Conservation (phyloP, 1,284 basidiomycete genomes). For the Ustilago esculenta region DNA sequence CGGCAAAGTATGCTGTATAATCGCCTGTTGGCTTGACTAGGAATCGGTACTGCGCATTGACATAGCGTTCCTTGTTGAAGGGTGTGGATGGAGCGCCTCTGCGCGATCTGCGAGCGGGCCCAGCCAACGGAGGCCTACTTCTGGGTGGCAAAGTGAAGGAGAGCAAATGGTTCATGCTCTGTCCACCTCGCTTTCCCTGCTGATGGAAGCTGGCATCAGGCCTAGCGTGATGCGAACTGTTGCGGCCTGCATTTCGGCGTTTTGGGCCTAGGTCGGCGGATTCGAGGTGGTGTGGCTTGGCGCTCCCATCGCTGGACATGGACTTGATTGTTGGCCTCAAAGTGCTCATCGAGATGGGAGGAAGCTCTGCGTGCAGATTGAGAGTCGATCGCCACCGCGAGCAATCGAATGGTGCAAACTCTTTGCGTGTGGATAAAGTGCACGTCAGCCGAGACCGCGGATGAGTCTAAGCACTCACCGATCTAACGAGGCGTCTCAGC, state of each 20-base stretch:
- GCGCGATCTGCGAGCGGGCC: conserved; percentile 49
- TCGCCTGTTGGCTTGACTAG: conserved; percentile 65
- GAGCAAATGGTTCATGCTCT: conserved; percentile 64
- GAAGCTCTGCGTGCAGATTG: too few relatives aligned
- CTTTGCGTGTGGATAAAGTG: too few relatives aligned
- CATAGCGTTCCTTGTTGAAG: conserved; percentile 66
- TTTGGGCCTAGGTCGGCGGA: conserved; percentile 20
- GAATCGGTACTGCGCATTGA: conserved; percentile 66
- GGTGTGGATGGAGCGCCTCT: conserved; percentile 40
- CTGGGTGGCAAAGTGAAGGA: conserved; percentile 64
- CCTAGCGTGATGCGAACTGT: conserved; percentile 21
- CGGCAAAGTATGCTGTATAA: conserved; percentile 61
- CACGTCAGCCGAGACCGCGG: too few relatives aligned
- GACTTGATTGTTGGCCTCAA: conserved; percentile 39
- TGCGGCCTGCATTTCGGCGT: conserved; percentile 23
- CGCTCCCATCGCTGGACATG: conserved; percentile 38
- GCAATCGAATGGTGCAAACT: neutral
- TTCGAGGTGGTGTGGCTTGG: conserved; percentile 18
- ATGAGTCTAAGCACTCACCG: too few relatives aligned
- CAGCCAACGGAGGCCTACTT: conserved; percentile 51
- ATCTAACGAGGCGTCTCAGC: too few relatives aligned
- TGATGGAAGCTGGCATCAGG: conserved; percentile 19
- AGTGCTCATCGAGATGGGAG: conserved; percentile 39
- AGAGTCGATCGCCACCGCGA: too few relatives aligned
- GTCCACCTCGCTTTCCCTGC: conserved; percentile 46